These are phyloP conservation scores for Globisporangium polare DNA, from an alignment of 352 stramenopile genomes.

Conservation along the genomic window DNA sequence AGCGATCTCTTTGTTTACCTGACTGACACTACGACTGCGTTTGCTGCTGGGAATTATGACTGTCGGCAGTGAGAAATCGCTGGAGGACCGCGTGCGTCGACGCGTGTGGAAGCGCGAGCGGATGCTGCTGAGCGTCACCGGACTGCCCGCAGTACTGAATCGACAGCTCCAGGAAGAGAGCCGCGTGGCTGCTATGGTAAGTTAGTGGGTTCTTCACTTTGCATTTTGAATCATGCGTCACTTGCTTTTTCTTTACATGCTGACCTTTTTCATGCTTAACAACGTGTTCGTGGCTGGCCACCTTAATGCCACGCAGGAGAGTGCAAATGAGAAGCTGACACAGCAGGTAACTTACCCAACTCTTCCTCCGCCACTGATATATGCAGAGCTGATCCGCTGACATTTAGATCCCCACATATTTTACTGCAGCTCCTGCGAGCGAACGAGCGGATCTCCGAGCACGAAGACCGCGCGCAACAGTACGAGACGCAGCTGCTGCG, in stretches of 20 bases:
- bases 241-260: neutral
- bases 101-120: slow-evolving; percentile 57
- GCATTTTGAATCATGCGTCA: neutral
- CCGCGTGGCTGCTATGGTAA: slow-evolving; percentile 28
- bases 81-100: slow-evolving; percentile 36
- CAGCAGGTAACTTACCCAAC: slow-evolving; percentile 35
- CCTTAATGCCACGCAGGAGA: slow-evolving; percentile 24
- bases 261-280: neutral
- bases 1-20: neutral
- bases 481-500: slow-evolving; percentile 48
- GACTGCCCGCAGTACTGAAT: slow-evolving; percentile 26
- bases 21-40: neutral
- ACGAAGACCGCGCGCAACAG: slow-evolving; percentile 32
- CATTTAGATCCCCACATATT: neutral
- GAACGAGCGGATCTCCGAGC: slow-evolving; percentile 46
- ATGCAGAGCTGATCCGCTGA: neutral
- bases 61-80: slow-evolving; percentile 28
- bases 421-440: slow-evolving; percentile 30
- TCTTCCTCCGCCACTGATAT: neutral
- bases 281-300: neutral
- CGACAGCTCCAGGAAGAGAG: slow-evolving; percentile 29
- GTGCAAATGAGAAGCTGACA: slow-evolving; percentile 55
- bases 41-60: neutral
- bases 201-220: slow-evolving; percentile 3
- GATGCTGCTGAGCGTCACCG: slow-evolving; percentile 36